Percentiles rank a stretch among this genome's conserved stretches.
These are phyloP conservation scores for Tulasnella sp. DNA, from an alignment of 768 basidiomycete species.

Conservation along the genomic window DNA sequence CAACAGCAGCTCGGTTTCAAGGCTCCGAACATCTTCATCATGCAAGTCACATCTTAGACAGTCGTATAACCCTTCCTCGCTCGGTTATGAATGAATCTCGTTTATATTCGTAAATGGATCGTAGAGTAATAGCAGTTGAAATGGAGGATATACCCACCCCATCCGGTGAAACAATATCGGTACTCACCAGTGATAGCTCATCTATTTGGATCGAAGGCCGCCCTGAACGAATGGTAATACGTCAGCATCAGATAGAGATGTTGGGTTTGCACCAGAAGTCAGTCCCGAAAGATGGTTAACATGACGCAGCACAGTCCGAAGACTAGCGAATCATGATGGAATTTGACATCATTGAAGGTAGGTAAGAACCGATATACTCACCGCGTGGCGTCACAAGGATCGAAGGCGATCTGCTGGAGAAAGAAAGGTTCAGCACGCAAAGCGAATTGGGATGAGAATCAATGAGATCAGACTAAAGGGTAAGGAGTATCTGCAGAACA, in stretches of 20 bases:
- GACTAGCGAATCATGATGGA: neutral
- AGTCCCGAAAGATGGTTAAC: conserved; percentile 15
- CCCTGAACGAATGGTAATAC: too few relatives aligned
- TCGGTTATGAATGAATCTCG: too few relatives aligned
- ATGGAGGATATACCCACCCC: too few relatives aligned
- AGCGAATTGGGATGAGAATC: neutral
- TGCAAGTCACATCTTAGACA: conserved; percentile 28
- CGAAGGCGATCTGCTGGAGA: neutral
- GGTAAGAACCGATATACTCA: too few relatives aligned
- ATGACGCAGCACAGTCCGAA: conserved; percentile 3
- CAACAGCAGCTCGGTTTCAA: conserved; percentile 53
- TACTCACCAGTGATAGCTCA: too few relatives aligned
- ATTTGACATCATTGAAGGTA: neutral
- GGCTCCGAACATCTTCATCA: conserved; percentile 68
- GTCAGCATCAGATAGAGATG: too few relatives aligned
- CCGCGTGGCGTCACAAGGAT: neutral
- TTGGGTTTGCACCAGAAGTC: too few relatives aligned
- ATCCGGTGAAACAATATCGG: too few relatives aligned
- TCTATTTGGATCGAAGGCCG: too few relatives aligned
- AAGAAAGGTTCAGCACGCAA: neutral
- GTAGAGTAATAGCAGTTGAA: too few relatives aligned
- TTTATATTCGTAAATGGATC: too few relatives aligned
- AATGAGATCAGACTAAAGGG: neutral
- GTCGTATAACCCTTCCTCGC: too few relatives aligned
- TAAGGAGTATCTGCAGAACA: neutral